phyloP scores from a whole-genome alignment of 2,329 filamentous ascomycete genomes.

The Shiraia bambusicola region DNA sequence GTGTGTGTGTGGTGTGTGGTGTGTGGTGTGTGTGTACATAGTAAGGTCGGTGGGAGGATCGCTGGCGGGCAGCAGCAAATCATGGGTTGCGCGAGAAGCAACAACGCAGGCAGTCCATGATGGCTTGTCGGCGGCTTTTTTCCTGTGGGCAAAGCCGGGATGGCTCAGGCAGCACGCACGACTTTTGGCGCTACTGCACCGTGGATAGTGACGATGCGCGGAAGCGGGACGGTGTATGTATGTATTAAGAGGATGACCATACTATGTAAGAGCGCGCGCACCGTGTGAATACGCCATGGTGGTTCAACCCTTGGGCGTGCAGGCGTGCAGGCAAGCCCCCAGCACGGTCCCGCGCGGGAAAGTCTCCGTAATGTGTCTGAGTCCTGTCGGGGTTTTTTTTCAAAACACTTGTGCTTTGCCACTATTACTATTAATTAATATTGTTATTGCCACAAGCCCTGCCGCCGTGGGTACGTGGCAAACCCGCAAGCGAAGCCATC shows the following conservation, averaged over 20 bases:
- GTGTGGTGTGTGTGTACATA: too few species aligned
- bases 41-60: constrained; percentile 24
- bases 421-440: too few species aligned
- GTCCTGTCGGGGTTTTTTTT: background rate
- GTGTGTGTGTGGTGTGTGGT: too few species aligned
- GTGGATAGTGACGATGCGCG: constrained; percentile 28
- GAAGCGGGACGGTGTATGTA: constrained; percentile 36
- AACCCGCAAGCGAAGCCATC: background rate
- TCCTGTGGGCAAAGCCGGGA: constrained; percentile 12
- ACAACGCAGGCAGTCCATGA: constrained; percentile 25
- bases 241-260: too few species aligned
- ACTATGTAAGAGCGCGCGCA: constrained; percentile 23
- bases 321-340: constrained; percentile 1
- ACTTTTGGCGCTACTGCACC: constrained; percentile 30
- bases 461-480: background rate
- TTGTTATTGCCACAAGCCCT: constrained; percentile 6
- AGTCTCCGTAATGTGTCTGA: too few species aligned
- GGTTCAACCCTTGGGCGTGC: constrained; percentile 11
- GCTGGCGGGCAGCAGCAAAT: constrained; percentile 30
- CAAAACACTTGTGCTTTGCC: too few species aligned
- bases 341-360: too few species aligned
- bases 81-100: constrained; percentile 30
- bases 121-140: constrained; percentile 29
- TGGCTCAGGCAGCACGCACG: constrained; percentile 15
- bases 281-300: constrained; percentile 15